Evolutionary conservation across 805 yeast species (phyloP), one percentile per base, ranked within the genome.

Genomic region (Wickerhamia fluorescens): DNA sequence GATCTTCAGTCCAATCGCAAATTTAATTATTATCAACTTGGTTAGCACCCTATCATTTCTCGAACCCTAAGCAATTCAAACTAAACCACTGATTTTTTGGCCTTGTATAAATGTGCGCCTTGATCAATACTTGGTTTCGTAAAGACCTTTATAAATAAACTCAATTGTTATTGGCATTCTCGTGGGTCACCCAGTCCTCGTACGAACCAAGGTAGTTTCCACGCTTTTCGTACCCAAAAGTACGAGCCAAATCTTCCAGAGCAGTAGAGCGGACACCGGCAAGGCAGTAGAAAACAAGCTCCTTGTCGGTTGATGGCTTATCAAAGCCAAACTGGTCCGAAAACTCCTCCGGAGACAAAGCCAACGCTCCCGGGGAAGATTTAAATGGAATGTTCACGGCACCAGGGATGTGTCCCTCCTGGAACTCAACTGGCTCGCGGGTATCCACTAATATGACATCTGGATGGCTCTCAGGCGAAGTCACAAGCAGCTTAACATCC

Each of bases 251-350:
- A 49, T 85, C 94, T 51, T 86, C 95, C 24, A 96, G 88, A 38
- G 86, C 85, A 25, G 85, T 70, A 14, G 94, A 80, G 64, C 98
- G 77, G 26, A 87, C 82, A 33, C 98, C 98, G 6, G 83, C 95
- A 27, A 82, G 73, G 58, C 98, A 89, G 61, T 88, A 88, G 58
- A 89, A 88, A 23, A 89, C 72, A 49, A 89, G 65, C 41, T 84
- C 83, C 49, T 81, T 73, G 28, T 75, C 77, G 27, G 62, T 55
- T 5, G 59, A 43, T 3, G 98, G 98, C 61, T 89, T 89, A 9
- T 66, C 67, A 47, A 87, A 78, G 9, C 94, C 89, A 60, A 88
- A 86, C 26, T 73, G 66, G 20, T 81, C 83, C 45, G 75, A 70
- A 47, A 92, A 89, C 41, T 84, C 95, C 31, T 83, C 94, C 5